phyloP scores from a whole-genome alignment of 768 basidiomycete genomes.

The Auricularia sp. region DNA sequence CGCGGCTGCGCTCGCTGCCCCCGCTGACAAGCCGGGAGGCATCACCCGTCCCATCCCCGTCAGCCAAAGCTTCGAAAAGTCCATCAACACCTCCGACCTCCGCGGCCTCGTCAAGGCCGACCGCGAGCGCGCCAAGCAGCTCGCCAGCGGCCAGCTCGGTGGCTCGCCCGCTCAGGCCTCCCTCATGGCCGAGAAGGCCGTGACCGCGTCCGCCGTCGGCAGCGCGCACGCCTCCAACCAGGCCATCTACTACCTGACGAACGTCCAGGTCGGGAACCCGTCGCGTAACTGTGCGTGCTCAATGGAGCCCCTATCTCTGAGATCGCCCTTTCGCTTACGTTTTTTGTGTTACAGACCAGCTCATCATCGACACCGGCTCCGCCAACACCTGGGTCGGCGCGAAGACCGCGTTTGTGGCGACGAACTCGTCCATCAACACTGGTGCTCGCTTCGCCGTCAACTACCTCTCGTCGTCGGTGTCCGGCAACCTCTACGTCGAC shows the following conservation, averaged over 20 bases:
- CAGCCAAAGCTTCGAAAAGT: not conserved
- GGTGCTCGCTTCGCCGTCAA: constrained; percentile 8
- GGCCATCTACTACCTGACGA: not conserved
- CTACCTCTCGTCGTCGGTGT: constrained; percentile 12
- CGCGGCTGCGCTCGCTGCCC: not conserved
- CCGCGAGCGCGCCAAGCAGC: not conserved
- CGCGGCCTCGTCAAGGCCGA: not conserved
- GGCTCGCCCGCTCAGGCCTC: not conserved
- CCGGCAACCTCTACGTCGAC: constrained; percentile 25
- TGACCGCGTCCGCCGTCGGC: not conserved
- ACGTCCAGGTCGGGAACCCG: not conserved
- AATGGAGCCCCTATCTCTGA: not conserved
- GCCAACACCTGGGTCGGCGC: constrained; percentile 22
- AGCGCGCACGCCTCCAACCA: constrained; percentile 1
- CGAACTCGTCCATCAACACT: constrained; percentile 13
- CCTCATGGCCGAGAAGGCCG: not conserved
- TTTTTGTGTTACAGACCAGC: constrained; percentile 11
- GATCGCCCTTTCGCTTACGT: not conserved
- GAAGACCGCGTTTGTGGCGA: constrained; percentile 10
- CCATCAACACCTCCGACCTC: not conserved
- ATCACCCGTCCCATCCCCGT: not conserved
- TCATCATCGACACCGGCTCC: constrained; percentile 25
- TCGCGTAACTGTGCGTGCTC: not conserved
- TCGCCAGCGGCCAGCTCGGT: not conserved
- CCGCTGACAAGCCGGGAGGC: not conserved